A percentile compares a stretch with the other conserved stretches of the same genome.
These are phyloP conservation scores for Penicillium corylophilum DNA, from an alignment of 2,329 filamentous ascomycete genomes.

Conservation along the genomic window DNA sequence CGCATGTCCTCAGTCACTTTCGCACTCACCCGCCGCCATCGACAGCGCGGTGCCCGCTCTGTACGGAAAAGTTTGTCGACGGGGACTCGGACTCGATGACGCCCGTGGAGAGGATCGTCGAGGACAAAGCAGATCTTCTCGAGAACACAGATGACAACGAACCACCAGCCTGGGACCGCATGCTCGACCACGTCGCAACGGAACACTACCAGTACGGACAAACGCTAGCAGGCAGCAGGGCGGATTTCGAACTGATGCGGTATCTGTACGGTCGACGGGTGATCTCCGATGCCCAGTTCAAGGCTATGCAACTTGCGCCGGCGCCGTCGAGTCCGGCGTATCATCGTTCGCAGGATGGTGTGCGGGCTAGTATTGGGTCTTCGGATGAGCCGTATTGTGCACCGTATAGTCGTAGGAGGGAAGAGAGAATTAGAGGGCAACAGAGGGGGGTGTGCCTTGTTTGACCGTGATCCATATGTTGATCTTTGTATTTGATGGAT, in stretches of 20 bases:
- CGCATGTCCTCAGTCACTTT: slow-evolving; percentile 48
- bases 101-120: background rate
- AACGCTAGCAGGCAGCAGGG: slow-evolving; percentile 39
- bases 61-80: slow-evolving; percentile 28
- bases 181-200: slow-evolving; percentile 44
- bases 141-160: background rate
- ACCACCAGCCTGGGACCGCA: slow-evolving; percentile 40
- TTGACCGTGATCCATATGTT: slow-evolving; percentile 12
- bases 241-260: slow-evolving; percentile 47
- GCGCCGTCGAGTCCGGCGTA: slow-evolving; percentile 38
- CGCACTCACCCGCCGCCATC: slow-evolving; percentile 40
- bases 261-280: slow-evolving; percentile 45
- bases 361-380: slow-evolving; percentile 38
- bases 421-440: slow-evolving; percentile 39
- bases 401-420: slow-evolving; percentile 40
- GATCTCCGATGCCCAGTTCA: slow-evolving; percentile 46
- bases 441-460: slow-evolving; percentile 35
- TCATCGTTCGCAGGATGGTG: slow-evolving; percentile 37
- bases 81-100: slow-evolving; percentile 16
- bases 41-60: slow-evolving; percentile 46
- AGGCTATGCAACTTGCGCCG: slow-evolving; percentile 43
- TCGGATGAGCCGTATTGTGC: slow-evolving; percentile 42
- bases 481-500: background rate
- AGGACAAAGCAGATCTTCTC: background rate
- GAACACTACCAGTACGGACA: slow-evolving; percentile 44